Percentiles rank a stretch among this genome's conserved stretches.
Conservation (phyloP, 257 asterid species). For the Ligustrum vulgare region DNA sequence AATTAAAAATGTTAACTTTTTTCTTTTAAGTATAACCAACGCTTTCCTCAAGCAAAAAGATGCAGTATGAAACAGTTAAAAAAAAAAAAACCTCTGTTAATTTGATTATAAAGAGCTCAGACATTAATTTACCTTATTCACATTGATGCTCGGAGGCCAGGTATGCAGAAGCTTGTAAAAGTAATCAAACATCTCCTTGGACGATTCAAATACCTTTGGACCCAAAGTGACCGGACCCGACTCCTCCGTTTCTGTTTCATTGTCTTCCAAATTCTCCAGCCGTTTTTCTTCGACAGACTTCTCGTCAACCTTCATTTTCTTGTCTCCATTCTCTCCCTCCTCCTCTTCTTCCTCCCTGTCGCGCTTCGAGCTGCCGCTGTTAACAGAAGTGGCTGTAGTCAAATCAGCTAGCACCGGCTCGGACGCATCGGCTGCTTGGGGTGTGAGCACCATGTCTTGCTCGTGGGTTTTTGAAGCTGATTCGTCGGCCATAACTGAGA, state of each 20-base stretch:
- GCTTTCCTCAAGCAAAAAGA: no score
- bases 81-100: no score
- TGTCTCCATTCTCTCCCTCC: slow-evolving; percentile 36
- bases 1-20: no score
- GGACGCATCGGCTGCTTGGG: slow-evolving; percentile 17
- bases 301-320: slow-evolving; percentile 44
- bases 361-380: slow-evolving; percentile 46
- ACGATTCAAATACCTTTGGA: slow-evolving; percentile 61
- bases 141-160: slow-evolving; percentile 63
- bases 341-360: slow-evolving; percentile 50
- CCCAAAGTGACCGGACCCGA: slow-evolving; percentile 44
- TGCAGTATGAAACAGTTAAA: no score
- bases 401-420: slow-evolving; percentile 10
- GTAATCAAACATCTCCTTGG: slow-evolving; percentile 74
- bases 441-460: slow-evolving; percentile 38
- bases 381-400: slow-evolving; percentile 7
- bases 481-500: slow-evolving; percentile 33
- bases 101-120: background rate
- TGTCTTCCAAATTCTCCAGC: background rate
- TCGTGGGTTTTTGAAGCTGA: slow-evolving; percentile 21
- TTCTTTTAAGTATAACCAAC: no score
- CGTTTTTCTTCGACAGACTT: slow-evolving; percentile 11
- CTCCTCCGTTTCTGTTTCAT: slow-evolving; percentile 11
- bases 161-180: slow-evolving; percentile 61
- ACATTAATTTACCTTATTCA: slow-evolving; percentile 60